These are phyloP conservation scores for Postia placenta DNA, from an alignment of 768 basidiomycete genomes.

Conservation along the genomic window DNA sequence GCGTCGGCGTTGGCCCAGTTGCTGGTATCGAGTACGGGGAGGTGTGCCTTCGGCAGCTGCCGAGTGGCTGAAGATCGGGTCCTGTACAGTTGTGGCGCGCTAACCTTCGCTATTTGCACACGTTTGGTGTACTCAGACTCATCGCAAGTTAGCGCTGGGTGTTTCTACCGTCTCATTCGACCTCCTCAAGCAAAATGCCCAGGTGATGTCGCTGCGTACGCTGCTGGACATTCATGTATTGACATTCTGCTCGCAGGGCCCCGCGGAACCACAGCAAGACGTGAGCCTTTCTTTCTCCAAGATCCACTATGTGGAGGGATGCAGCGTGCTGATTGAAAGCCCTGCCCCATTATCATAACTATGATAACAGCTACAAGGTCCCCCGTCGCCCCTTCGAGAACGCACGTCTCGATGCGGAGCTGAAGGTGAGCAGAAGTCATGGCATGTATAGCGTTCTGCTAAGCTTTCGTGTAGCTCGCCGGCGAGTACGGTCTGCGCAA, in stretches of 20 bases:
- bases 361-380: slow-evolving; percentile 88
- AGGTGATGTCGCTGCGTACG: slow-evolving; percentile 51
- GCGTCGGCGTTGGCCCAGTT: slow-evolving; percentile 42
- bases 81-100: slow-evolving; percentile 61
- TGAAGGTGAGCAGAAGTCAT: slow-evolving; percentile 62
- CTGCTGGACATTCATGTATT: slow-evolving; percentile 22
- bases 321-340: slow-evolving; percentile 57
- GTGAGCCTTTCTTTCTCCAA: slow-evolving; percentile 64
- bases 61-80: slow-evolving; percentile 56
- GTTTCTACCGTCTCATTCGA: slow-evolving; percentile 24
- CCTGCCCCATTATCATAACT: slow-evolving; percentile 50
- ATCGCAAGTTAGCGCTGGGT: slow-evolving; percentile 18
- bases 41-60: slow-evolving; percentile 40
- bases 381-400: slow-evolving; percentile 96
- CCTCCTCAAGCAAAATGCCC: slow-evolving; percentile 75
- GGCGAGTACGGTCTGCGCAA: slow-evolving; percentile 99
- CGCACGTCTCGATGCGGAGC: slow-evolving; percentile 97
- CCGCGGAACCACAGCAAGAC: slow-evolving; percentile 92
- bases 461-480: slow-evolving; percentile 61
- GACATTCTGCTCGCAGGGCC: slow-evolving; percentile 52
- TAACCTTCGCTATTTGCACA: slow-evolving; percentile 28
- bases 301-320: slow-evolving; percentile 65
- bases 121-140: slow-evolving; percentile 26
- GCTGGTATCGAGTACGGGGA: slow-evolving; percentile 36
- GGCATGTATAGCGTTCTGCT: background rate